Evolutionary conservation across 1,284 basidiomycete genomes (phyloP).

Genomic region (Moniliophthora roreri): DNA sequence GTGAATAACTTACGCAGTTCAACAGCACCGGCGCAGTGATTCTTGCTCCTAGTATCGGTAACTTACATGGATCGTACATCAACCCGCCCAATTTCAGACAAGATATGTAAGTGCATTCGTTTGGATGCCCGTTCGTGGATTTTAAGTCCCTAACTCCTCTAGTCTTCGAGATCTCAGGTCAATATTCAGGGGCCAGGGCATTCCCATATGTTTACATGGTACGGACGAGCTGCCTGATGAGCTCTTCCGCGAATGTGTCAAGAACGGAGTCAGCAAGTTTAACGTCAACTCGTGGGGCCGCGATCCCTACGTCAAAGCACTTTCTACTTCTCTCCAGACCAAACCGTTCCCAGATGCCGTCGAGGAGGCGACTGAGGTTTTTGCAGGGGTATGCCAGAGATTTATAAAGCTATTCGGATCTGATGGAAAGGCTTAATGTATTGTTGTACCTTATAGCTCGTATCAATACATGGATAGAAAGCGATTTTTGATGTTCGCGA

Average conservation of each 20-base stretch:
- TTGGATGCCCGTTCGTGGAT: neutral
- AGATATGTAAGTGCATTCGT: conserved; percentile 41
- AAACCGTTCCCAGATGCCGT: conserved; percentile 47
- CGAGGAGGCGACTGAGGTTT: conserved; percentile 44
- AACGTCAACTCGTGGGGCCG: conserved; percentile 50
- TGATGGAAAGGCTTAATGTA: conserved; percentile 35
- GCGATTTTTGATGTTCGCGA: no score
- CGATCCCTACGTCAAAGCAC: conserved; percentile 40
- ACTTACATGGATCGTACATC: conserved; percentile 46
- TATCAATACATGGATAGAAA: no score
- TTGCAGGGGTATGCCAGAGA: conserved; percentile 39
- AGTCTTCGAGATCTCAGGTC: conserved; percentile 28
- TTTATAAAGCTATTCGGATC: conserved; percentile 44
- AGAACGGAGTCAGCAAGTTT: conserved; percentile 48
- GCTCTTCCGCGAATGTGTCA: conserved; percentile 43
- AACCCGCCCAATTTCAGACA: conserved; percentile 46
- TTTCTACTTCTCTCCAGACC: conserved; percentile 31
- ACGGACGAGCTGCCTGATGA: conserved; percentile 45
- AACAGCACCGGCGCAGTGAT: conserved; percentile 44
- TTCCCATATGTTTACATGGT: conserved; percentile 45
- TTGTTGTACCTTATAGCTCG: no score
- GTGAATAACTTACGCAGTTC: no score
- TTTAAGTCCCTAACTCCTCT: neutral
- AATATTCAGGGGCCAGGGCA: conserved; percentile 31
- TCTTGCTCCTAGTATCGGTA: conserved; percentile 49